Evolutionary conservation across 257 asterid species (phyloP).

Genomic region (Verbena officinalis): DNA sequence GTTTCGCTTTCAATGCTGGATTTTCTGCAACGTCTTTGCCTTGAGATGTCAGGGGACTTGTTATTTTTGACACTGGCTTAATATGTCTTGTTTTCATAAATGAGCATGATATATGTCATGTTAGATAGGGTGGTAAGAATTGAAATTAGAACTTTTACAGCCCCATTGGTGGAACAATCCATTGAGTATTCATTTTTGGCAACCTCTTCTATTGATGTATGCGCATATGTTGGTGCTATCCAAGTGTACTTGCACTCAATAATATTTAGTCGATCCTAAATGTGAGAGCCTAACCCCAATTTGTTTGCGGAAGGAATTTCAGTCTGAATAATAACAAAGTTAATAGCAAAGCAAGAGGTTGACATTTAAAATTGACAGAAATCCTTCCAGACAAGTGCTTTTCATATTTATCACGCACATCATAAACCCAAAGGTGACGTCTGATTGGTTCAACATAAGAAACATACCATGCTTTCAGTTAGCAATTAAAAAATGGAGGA

Average conservation of each 20-base stretch:
- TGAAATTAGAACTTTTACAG: background rate
- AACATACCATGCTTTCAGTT: conserved; percentile 1
- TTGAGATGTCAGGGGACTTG: background rate
- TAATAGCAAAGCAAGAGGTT: conserved; percentile 5
- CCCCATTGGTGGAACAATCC: background rate
- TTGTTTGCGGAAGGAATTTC: background rate
- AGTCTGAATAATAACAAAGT: conserved; percentile 4
- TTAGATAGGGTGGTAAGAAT: background rate
- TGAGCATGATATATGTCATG: background rate
- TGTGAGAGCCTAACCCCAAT: background rate
- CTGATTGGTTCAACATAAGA: background rate
- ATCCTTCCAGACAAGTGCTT: conserved; percentile 15
- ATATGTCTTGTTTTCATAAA: background rate
- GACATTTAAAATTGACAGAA: conserved; percentile 4
- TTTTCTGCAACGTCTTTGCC: background rate
- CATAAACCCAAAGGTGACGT: conserved; percentile 10
- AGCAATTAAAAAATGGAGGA: conserved; percentile 1
- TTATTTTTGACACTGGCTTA: background rate
- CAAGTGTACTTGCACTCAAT: conserved; percentile 6
- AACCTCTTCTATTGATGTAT: background rate
- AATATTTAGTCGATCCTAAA: conserved; percentile 1
- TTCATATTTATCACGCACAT: conserved; percentile 16
- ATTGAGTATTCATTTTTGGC: background rate
- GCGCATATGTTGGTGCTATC: background rate
- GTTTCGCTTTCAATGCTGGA: background rate